Conservation (phyloP, 2,329 filamentous ascomycete species). For the Hypoxylon sp. region DNA sequence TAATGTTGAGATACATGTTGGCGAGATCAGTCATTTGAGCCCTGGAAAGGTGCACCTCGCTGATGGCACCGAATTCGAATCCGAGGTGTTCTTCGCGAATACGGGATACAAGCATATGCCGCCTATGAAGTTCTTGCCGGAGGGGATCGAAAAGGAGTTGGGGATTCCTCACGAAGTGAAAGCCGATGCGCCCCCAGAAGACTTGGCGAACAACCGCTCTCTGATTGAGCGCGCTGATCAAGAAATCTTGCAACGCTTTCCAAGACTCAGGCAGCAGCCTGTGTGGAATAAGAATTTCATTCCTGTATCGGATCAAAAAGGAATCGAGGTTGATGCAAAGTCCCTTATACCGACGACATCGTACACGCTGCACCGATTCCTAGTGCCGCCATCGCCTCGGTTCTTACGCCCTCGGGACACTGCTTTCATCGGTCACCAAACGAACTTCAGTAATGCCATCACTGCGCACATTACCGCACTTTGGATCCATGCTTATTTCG, state of each 20-base stretch:
- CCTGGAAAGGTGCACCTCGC: conserved; percentile 55
- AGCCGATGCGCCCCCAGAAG: conserved; percentile 41
- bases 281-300: conserved; percentile 54
- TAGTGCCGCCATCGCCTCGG: conserved; percentile 51
- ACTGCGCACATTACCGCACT: conserved; percentile 58
- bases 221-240: conserved; percentile 53
- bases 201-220: conserved; percentile 48
- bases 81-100: conserved; percentile 62
- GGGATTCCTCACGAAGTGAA: conserved; percentile 53
- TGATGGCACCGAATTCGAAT: conserved; percentile 52
- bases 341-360: conserved; percentile 38
- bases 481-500: conserved; percentile 66
- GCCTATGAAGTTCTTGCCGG: conserved; percentile 56
- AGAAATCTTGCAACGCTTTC: conserved; percentile 58
- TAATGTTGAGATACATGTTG: conserved; percentile 62
- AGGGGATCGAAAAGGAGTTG: conserved; percentile 53
- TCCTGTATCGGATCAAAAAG: conserved; percentile 50
- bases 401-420: conserved; percentile 53
- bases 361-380: conserved; percentile 57
- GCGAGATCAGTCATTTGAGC: conserved; percentile 61
- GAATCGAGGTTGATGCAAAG: conserved; percentile 29
- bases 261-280: conserved; percentile 55
- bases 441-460: conserved; percentile 55
- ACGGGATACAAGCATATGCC: conserved; percentile 63
- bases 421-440: conserved; percentile 58